Conservation (phyloP, 2,329 filamentous ascomycete genomes). For the Calonectria hawksworthii region DNA sequence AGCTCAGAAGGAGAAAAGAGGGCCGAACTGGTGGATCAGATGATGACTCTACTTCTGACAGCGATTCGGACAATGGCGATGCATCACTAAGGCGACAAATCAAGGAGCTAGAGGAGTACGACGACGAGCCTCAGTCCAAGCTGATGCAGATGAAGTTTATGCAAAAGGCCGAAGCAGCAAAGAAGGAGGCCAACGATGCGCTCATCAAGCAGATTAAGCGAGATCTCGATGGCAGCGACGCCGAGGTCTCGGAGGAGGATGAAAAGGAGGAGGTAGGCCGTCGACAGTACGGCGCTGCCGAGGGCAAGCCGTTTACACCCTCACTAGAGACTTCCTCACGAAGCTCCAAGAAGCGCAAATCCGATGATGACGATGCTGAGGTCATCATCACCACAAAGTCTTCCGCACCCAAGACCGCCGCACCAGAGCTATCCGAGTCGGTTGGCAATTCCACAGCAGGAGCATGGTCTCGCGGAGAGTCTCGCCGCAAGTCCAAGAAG, state of each 20-base stretch:
- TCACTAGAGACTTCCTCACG: slow-evolving; percentile 48
- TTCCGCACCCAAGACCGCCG: slow-evolving; percentile 26
- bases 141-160: slow-evolving; percentile 94
- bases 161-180: slow-evolving; percentile 85
- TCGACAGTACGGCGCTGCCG: slow-evolving; percentile 72
- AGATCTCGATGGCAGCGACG: slow-evolving; percentile 76
- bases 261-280: slow-evolving; percentile 75
- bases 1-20: slow-evolving; percentile 83
- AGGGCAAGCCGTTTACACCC: slow-evolving; percentile 49
- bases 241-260: slow-evolving; percentile 65
- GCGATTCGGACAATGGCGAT: slow-evolving; percentile 71
- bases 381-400: slow-evolving; percentile 46
- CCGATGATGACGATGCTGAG: slow-evolving; percentile 46
- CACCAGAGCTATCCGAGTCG: slow-evolving; percentile 30
- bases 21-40: slow-evolving; percentile 69
- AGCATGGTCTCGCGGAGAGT: slow-evolving; percentile 58
- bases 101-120: slow-evolving; percentile 60
- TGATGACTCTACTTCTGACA: slow-evolving; percentile 67
- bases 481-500: slow-evolving; percentile 55
- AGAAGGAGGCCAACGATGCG: slow-evolving; percentile 85
- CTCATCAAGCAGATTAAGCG: slow-evolving; percentile 77
- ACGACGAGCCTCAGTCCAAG: slow-evolving; percentile 71
- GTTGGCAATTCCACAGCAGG: slow-evolving; percentile 49
- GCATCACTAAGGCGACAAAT: slow-evolving; percentile 64
- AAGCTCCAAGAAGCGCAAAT: slow-evolving; percentile 47